Evolutionary conservation across 345 rosid species (phyloP).

Genomic region (Gossypium stocksii): DNA sequence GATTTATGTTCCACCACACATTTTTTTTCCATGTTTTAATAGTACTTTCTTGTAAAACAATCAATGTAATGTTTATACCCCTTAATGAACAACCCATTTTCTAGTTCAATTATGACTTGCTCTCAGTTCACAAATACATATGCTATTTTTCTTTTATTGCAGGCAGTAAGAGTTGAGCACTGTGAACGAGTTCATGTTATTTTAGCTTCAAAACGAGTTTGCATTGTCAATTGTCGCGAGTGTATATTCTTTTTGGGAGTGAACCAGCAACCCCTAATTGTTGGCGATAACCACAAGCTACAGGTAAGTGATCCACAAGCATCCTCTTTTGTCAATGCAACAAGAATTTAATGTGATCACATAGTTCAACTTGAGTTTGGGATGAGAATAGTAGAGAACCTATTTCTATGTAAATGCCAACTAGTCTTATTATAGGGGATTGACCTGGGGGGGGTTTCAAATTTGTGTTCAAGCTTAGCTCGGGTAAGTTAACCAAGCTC

Average conservation of each 20-base stretch:
- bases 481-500: too few relatives aligned
- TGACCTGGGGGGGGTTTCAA: not conserved
- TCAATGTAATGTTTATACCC: not conserved
- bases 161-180: constrained; percentile 93
- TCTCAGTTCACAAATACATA: not conserved
- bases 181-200: constrained; percentile 99
- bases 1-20: not conserved
- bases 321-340: not conserved
- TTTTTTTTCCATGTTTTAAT: not conserved
- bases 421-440: not conserved
- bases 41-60: not conserved
- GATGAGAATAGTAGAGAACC: not conserved
- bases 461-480: not conserved
- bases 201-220: constrained; percentile 75
- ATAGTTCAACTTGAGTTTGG: not conserved
- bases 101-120: not conserved
- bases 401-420: not conserved
- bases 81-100: not conserved
- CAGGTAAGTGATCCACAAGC: constrained; percentile 53
- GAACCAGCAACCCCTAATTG: constrained; percentile 90
- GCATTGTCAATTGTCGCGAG: constrained; percentile 96
- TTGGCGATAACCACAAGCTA: constrained; percentile 95
- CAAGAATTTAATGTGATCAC: not conserved
- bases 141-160: constrained; percentile 21
- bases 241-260: constrained; percentile 96